Evolutionary conservation across 2,329 filamentous ascomycete species (phyloP).

Genomic region (Albophoma yamanashiensis): DNA sequence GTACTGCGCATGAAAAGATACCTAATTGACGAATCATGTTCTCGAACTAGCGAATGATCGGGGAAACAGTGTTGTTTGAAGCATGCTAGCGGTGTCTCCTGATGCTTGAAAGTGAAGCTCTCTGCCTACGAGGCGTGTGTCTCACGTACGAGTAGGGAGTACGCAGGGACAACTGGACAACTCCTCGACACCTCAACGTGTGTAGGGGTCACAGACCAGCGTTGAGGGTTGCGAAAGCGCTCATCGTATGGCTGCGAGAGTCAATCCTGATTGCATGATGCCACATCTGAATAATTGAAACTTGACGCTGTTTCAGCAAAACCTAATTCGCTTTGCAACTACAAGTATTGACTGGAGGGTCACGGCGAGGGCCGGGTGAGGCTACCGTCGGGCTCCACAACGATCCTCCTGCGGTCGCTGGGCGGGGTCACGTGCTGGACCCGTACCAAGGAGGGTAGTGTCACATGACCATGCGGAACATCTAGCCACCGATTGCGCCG

Average conservation of each 20-base stretch:
- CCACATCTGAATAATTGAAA: not conserved
- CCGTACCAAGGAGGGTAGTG: conserved; percentile 7
- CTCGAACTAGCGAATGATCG: not conserved
- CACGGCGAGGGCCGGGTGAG: not conserved
- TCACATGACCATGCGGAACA: conserved; percentile 19
- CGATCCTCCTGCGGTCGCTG: not conserved
- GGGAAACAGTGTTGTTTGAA: not conserved
- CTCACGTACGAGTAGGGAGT: too few species aligned
- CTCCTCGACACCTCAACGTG: not conserved
- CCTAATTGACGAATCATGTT: conserved; percentile 5
- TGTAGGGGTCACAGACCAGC: not conserved
- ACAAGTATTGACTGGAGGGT: too few species aligned
- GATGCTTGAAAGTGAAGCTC: not conserved
- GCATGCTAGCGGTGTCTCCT: not conserved
- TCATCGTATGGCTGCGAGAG: not conserved
- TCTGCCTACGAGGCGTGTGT: not conserved
- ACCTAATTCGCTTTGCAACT: not conserved
- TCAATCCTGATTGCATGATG: not conserved
- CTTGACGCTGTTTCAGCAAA: not conserved
- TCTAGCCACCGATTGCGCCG: conserved; percentile 11
- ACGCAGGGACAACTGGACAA: too few species aligned
- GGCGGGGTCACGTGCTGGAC: not conserved
- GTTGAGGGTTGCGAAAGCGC: not conserved
- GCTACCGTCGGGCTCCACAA: not conserved
- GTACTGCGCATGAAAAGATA: conserved; percentile 2